A percentile compares a stretch with the other conserved stretches of the same genome.
phyloP scores from a whole-genome alignment of 768 basidiomycete species.

The Suillus weaverae region DNA sequence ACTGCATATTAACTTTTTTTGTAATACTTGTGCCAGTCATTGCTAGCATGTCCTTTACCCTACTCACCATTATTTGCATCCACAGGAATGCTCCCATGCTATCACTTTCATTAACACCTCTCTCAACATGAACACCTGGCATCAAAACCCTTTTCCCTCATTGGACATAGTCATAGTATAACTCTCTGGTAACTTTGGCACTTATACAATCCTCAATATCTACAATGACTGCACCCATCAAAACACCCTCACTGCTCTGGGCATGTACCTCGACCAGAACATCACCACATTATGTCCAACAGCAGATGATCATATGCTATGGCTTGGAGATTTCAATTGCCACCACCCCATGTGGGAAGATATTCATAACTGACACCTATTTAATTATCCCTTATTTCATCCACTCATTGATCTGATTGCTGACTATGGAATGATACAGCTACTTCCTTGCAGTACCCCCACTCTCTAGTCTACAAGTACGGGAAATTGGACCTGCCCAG shows the following conservation, averaged over 20 bases:
- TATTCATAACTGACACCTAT: constrained; percentile 20
- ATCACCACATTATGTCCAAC: background rate
- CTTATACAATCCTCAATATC: constrained; percentile 35
- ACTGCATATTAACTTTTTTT: constrained; percentile 31
- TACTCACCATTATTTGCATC: constrained; percentile 7
- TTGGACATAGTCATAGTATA: constrained; percentile 31
- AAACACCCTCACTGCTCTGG: constrained; percentile 16
- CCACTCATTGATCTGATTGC: constrained; percentile 28
- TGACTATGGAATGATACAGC: constrained; percentile 23
- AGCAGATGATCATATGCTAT: constrained; percentile 21
- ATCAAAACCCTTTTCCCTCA: constrained; percentile 10
- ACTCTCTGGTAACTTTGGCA: constrained; percentile 15
- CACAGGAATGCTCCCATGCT: background rate
- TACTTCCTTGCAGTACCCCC: no score
- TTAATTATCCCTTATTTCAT: constrained; percentile 12
- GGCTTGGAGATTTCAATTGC: constrained; percentile 40
- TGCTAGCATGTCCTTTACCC: constrained; percentile 26
- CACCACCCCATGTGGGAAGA: constrained; percentile 43
- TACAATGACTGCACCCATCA: constrained; percentile 37
- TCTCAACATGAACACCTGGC: constrained; percentile 5
- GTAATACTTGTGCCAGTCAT: constrained; percentile 12
- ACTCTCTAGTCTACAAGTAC: no score
- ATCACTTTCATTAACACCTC: constrained; percentile 10
- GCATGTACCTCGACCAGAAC: constrained; percentile 2
- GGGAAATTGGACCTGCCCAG: no score